Conservation (phyloP, 257 asterid species). For the Cinchona pubescens region DNA sequence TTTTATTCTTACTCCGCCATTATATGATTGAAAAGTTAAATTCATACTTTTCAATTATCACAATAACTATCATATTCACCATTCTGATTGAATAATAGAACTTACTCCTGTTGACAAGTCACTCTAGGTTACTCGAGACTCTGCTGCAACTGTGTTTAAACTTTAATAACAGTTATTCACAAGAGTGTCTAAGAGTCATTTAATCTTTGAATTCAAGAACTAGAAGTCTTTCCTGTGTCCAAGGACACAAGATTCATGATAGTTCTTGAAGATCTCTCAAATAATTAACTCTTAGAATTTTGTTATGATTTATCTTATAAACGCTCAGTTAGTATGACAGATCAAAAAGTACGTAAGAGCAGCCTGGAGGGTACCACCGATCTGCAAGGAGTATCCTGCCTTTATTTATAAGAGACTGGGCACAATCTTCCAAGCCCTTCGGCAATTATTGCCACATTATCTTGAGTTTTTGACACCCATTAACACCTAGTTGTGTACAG, state of each 20-base stretch:
- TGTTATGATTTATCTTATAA: neutral
- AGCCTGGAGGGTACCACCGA: too few species aligned
- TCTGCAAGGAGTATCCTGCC: neutral
- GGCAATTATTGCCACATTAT: slow-evolving; percentile 3
- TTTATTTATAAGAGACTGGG: neutral
- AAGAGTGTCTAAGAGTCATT: neutral
- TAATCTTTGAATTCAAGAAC: too few species aligned
- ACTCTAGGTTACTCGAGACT: neutral
- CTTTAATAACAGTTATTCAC: neutral
- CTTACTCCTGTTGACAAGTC: too few species aligned
- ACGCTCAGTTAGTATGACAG: too few species aligned
- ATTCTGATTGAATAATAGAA: neutral
- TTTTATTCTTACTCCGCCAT: too few species aligned
- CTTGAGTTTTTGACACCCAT: neutral
- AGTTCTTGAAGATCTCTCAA: too few species aligned
- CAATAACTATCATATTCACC: neutral
- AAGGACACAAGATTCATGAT: neutral
- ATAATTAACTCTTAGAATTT: too few species aligned
- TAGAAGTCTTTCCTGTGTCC: neutral
- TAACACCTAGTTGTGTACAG: neutral
- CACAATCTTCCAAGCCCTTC: slow-evolving; percentile 5
- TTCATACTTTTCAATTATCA: too few species aligned
- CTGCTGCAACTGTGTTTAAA: too few species aligned
- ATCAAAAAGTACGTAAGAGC: too few species aligned
- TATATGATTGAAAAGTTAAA: too few species aligned